A percentile compares a stretch with the other conserved stretches of the same genome.
Evolutionary conservation across 805 yeast species (phyloP).

Genomic region (Lipomyces japonicus): DNA sequence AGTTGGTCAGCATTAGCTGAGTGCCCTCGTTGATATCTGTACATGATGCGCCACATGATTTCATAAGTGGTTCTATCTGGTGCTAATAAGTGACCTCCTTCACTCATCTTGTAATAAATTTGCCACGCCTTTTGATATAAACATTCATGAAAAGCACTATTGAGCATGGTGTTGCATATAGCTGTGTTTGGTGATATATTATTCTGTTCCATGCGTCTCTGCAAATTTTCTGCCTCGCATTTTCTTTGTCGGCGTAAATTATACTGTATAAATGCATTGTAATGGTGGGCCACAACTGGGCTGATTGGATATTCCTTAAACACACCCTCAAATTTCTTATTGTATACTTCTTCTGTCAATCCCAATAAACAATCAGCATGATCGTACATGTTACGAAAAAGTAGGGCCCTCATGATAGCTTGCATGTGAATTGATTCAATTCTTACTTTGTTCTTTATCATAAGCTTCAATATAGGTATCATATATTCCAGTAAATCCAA

Average conservation of each 20-base stretch:
- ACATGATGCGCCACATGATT: constrained; percentile 17
- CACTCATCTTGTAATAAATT: not conserved
- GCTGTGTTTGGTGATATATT: constrained; percentile 9
- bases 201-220: constrained; percentile 12
- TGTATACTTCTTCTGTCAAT: constrained; percentile 7
- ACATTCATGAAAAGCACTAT: constrained; percentile 10
- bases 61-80: constrained; percentile 16
- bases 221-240: not conserved
- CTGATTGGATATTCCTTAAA: not conserved
- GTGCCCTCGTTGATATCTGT: constrained; percentile 6
- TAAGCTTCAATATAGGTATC: not conserved
- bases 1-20: not conserved
- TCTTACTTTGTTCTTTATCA: constrained; percentile 6
- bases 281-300: no score
- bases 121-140: constrained; percentile 5
- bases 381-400: constrained; percentile 1
- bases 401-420: constrained; percentile 8
- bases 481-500: constrained; percentile 11
- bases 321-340: constrained; percentile 5
- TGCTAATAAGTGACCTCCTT: not conserved
- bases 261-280: constrained; percentile 19
- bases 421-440: constrained; percentile 11
- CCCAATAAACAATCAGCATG: constrained; percentile 7
- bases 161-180: constrained; percentile 12
- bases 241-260: constrained; percentile 14